Percentiles rank a stretch among this genome's conserved stretches.
Conservation (phyloP, 768 basidiomycete species). For the Tylopilus sp. region DNA sequence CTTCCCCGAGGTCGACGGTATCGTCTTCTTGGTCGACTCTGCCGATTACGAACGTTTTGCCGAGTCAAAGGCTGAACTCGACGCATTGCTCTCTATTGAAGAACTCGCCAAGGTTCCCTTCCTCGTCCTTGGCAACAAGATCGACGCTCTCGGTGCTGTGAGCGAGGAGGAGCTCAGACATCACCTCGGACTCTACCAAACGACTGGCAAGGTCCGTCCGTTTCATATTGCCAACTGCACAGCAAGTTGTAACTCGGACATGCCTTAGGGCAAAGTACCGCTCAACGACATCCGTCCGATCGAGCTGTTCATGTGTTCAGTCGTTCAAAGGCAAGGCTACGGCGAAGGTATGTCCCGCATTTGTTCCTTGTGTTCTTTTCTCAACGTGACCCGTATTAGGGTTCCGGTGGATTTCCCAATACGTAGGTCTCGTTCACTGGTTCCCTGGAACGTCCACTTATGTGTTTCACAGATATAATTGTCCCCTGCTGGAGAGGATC, state of each 20-base stretch:
- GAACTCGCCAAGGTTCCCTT: constrained; percentile 95
- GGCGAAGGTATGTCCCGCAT: constrained; percentile 69
- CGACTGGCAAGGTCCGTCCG: constrained; percentile 89
- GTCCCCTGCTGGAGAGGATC: not conserved
- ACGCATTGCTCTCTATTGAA: constrained; percentile 93
- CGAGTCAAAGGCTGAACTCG: constrained; percentile 96
- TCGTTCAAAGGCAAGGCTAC: constrained; percentile 97
- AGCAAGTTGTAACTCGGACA: constrained; percentile 4
- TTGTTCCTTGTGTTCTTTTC: not conserved
- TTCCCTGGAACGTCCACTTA: constrained; percentile 6
- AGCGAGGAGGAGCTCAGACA: constrained; percentile 97
- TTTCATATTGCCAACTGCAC: not conserved
- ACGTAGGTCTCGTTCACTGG: constrained; percentile 50
- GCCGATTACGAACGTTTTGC: constrained; percentile 95
- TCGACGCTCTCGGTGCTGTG: constrained; percentile 96
- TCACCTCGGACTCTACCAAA: constrained; percentile 93
- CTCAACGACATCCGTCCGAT: constrained; percentile 96
- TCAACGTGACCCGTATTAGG: constrained; percentile 38
- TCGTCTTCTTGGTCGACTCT: constrained; percentile 96
- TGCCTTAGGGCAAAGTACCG: constrained; percentile 86
- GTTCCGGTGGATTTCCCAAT: constrained; percentile 97
- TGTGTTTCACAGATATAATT: constrained; percentile 24
- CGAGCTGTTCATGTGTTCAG: constrained; percentile 99
- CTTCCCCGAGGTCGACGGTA: constrained; percentile 99
- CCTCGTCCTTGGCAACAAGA: constrained; percentile 98